Base-by-base conservation (phyloP, 495 filamentous ascomycete species). In the Hypoxylon lenormandii region DNA sequence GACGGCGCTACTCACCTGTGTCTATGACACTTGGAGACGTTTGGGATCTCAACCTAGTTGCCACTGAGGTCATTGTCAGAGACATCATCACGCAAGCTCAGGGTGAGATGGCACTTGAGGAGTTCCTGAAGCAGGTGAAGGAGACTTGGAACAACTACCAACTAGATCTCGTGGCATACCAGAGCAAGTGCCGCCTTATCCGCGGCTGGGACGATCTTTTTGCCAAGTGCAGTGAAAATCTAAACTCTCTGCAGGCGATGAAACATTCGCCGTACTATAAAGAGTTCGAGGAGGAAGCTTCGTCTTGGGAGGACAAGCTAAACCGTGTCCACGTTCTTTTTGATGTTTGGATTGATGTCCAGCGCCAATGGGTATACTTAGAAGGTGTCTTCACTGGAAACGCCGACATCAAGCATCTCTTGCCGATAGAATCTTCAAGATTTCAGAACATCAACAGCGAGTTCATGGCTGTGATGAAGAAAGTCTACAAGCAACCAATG, bases 361-460 rank as follows among this genome's bases (percentile, higher is more conserved):
- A 99, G 78, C 88, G 95, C 60, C 95, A 99, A 82, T 99, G 95
- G 95, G 94, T 98, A 3, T 99, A 99, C 73, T 85, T 99, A 19
- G 96, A 99, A 79, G 95, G 95, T 56, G 96, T 99, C 40, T 99
- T 99, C 76, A 95, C 93, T 4, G 95, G 95, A 55, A 99, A 98
- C 79, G 94, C 92, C 8, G 95, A 99, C 75, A 99, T 99, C 82
- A 99, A 97, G 78, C 96, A 98, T 79, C 84, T 99, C 46, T 88
- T 99, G 30, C 96, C 96, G 4, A 90, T 96, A 69, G 95, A 99
- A 73, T 97, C 95, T 0, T 92, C 92, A 11, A 88, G 96, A 50
- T 99, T 99, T 79, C 92, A 97, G 72, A 97, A 97, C 78, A 99
- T 99, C 83, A 97, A 99, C 78, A 93, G 92, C 26, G 95, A 98